These are phyloP conservation scores for Paramyrothecium sp. DNA, from an alignment of 2,329 filamentous ascomycete species.

Conservation along the genomic window DNA sequence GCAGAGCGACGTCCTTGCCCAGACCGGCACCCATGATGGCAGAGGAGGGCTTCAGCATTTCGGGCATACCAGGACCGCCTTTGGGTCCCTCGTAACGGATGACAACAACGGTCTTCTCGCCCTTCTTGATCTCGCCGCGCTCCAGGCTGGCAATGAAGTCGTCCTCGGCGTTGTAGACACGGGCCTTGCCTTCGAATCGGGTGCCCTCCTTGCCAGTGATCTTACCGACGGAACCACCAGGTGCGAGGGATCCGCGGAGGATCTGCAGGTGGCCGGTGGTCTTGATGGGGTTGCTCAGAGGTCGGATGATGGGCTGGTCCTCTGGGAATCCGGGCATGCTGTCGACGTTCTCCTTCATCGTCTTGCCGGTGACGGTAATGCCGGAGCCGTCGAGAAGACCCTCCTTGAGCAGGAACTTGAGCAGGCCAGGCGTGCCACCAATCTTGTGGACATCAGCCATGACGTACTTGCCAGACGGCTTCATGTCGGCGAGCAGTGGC, in stretches of 20 bases:
- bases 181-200: constrained; percentile 75
- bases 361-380: constrained; percentile 86
- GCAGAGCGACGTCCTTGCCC: constrained; percentile 70
- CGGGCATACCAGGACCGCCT: constrained; percentile 91
- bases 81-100: constrained; percentile 94
- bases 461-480: constrained; percentile 83
- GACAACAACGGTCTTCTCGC: constrained; percentile 85
- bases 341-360: constrained; percentile 80
- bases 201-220: constrained; percentile 95
- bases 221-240: constrained; percentile 84
- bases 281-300: constrained; percentile 82
- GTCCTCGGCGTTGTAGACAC: constrained; percentile 81
- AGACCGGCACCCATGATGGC: constrained; percentile 91
- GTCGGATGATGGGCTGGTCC: constrained; percentile 79
- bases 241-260: constrained; percentile 79
- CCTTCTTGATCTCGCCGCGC: constrained; percentile 74
- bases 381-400: constrained; percentile 78
- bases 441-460: constrained; percentile 84
- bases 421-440: constrained; percentile 81
- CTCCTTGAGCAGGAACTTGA: constrained; percentile 83
- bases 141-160: constrained; percentile 77
- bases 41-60: constrained; percentile 90
- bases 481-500: constrained; percentile 78
- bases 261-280: constrained; percentile 86
- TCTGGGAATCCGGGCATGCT: constrained; percentile 70